These are phyloP conservation scores for Pythium guiyangense DNA, from an alignment of 352 stramenopile species.

Conservation along the genomic window DNA sequence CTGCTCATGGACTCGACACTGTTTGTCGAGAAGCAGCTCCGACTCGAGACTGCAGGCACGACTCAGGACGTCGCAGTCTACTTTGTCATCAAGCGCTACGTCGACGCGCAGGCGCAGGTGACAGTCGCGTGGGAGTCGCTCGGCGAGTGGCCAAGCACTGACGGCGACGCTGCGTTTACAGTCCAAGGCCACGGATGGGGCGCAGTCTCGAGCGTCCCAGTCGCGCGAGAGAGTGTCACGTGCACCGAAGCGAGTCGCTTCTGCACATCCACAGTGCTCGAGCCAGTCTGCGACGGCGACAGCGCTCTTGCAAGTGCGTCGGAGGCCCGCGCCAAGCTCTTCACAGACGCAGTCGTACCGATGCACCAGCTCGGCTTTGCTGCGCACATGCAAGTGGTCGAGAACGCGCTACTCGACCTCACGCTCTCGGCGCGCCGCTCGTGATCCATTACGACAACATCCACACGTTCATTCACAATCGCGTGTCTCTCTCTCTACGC, in stretches of 20 bases:
- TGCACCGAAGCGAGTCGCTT: not conserved
- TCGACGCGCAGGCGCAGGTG: not conserved
- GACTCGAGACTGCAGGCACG: not conserved
- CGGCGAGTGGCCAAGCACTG: constrained; percentile 6
- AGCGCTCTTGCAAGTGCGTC: not conserved
- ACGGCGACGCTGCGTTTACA: not conserved
- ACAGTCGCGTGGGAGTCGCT: constrained; percentile 3
- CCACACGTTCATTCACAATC: not conserved
- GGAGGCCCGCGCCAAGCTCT: not conserved
- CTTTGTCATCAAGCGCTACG: constrained; percentile 1
- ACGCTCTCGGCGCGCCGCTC: not conserved
- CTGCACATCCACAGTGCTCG: constrained; percentile 3
- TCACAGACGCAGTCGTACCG: constrained; percentile 6
- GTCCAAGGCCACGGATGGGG: constrained; percentile 8
- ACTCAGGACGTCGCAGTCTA: not conserved
- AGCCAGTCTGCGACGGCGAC: not conserved
- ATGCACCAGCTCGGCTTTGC: not conserved
- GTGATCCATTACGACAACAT: not conserved
- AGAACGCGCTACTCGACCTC: constrained; percentile 14
- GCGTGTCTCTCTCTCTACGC: not conserved
- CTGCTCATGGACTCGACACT: not conserved
- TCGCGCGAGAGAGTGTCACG: not conserved
- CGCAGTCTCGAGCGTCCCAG: not conserved
- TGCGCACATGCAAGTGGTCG: constrained; percentile 7
- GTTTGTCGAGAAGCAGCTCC: constrained; percentile 5